Percentiles rank a stretch among this genome's conserved stretches.
These are phyloP conservation scores for Trichoderma reesei DNA, from an alignment of 495 filamentous ascomycete species.

Conservation along the genomic window DNA sequence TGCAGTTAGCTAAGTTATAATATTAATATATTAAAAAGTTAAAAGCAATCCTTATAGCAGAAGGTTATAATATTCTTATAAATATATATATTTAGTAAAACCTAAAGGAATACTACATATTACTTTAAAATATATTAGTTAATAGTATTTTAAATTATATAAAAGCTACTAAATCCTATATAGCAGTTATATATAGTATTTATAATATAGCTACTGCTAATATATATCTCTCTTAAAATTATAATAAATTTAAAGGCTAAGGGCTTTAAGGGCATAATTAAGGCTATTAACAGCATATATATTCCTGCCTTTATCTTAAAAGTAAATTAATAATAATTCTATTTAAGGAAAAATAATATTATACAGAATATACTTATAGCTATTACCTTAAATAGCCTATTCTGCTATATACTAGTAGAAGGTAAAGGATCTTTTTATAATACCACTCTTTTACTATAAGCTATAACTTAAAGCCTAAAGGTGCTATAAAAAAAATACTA, in stretches of 20 bases:
- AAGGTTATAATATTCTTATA: constrained; percentile 10
- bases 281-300: background rate
- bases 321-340: constrained; percentile 2
- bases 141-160: constrained; percentile 3
- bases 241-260: background rate
- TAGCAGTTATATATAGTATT: background rate
- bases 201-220: background rate
- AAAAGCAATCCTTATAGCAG: background rate
- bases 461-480: background rate
- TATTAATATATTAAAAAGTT: background rate
- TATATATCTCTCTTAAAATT: background rate
- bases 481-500: background rate
- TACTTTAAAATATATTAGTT: background rate
- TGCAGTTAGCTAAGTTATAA: background rate
- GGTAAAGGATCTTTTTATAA: background rate
- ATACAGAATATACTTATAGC: constrained; percentile 7
- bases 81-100: constrained; percentile 10
- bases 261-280: background rate
- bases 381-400: constrained; percentile 9
- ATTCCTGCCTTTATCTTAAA: background rate
- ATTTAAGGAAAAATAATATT: background rate
- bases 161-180: background rate
- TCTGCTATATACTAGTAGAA: background rate
- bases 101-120: constrained; percentile 5
- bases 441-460: background rate